Percentiles rank a stretch among this genome's conserved stretches.
These are phyloP conservation scores for Candida manassasensis DNA, from an alignment of 805 yeast species.

Conservation along the genomic window DNA sequence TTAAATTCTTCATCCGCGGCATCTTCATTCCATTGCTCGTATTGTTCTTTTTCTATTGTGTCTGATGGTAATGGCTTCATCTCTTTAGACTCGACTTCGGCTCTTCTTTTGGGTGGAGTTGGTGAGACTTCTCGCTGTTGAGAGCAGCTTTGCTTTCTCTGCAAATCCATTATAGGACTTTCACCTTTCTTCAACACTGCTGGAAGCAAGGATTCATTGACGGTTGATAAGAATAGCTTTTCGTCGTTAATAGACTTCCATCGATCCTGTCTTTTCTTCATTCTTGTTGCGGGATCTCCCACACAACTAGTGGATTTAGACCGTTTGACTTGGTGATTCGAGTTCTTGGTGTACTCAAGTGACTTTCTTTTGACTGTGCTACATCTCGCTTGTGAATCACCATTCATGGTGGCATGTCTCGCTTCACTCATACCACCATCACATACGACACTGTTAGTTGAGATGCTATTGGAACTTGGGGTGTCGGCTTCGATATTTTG, in stretches of 20 bases:
- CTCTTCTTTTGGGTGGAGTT: neutral
- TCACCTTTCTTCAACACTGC: conserved; percentile 29
- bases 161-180: conserved; percentile 25
- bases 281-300: conserved; percentile 9
- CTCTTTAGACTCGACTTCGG: neutral
- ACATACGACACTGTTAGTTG: neutral
- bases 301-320: conserved; percentile 23
- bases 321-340: conserved; percentile 14
- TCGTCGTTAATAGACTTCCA: conserved; percentile 28
- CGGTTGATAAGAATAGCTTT: conserved; percentile 21
- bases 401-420: neutral
- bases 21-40: conserved; percentile 3
- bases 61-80: neutral
- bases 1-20: conserved; percentile 8
- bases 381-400: neutral
- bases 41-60: neutral
- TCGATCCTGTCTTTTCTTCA: conserved; percentile 14
- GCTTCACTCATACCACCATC: neutral
- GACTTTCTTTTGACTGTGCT: too few relatives aligned
- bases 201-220: conserved; percentile 29
- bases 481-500: conserved; percentile 2
- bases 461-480: neutral
- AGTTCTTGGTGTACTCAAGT: neutral
- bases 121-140: neutral
- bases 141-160: conserved; percentile 14